Conservation (phyloP, 768 basidiomycete genomes). For the Holtermannia corniformis region DNA sequence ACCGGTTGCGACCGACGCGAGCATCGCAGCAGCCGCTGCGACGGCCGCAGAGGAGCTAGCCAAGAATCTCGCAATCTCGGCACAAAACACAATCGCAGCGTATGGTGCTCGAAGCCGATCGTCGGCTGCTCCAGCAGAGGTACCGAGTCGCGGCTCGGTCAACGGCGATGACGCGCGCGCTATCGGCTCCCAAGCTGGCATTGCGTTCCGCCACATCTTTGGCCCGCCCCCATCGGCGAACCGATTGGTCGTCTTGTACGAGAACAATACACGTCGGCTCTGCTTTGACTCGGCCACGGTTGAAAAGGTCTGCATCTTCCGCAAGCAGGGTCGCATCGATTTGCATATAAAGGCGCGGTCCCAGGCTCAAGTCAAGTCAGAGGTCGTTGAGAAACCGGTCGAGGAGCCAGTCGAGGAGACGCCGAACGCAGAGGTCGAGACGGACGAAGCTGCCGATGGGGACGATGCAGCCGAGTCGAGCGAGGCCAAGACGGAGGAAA, state of each 20-base stretch:
- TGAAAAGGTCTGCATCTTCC: constrained; percentile 65
- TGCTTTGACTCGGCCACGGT: constrained; percentile 84
- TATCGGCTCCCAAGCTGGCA: constrained; percentile 11
- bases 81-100: constrained; percentile 10
- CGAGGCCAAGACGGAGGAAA: constrained; percentile 7
- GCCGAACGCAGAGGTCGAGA: constrained; percentile 6
- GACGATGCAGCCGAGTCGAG: constrained; percentile 6
- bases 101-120: constrained; percentile 6
- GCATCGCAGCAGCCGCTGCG: constrained; percentile 3
- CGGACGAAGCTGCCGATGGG: background rate
- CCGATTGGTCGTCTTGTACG: constrained; percentile 84
- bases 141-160: background rate
- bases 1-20: background rate
- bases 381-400: too few species aligned
- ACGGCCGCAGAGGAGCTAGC: constrained; percentile 2
- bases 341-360: constrained; percentile 49
- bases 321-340: constrained; percentile 78
- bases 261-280: constrained; percentile 72
- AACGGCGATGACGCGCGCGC: background rate
- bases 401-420: constrained; percentile 8
- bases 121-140: background rate
- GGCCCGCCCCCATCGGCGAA: constrained; percentile 30
- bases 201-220: background rate
- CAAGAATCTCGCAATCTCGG: constrained; percentile 3
- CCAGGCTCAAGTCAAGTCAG: background rate